Percentiles rank a stretch among this genome's conserved stretches.
Evolutionary conservation across 192 early-diverging fungal genomes (phyloP).

Genomic region (Coemansia sp.): DNA sequence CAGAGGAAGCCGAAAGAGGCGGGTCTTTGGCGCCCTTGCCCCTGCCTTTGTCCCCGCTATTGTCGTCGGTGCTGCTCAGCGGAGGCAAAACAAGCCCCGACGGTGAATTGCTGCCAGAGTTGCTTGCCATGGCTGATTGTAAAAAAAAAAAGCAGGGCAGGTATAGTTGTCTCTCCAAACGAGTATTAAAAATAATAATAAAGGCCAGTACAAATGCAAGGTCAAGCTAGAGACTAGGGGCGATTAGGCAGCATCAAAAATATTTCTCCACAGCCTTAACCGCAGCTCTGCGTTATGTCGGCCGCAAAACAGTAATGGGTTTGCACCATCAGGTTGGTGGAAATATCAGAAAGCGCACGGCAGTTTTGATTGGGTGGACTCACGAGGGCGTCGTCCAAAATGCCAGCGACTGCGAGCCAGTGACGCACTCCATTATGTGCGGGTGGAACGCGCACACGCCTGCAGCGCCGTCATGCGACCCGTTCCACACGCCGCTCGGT

Average conservation of each 20-base stretch:
- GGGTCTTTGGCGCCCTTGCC: conserved; percentile 11
- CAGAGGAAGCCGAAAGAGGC: background rate
- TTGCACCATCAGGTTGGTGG: too few relatives aligned
- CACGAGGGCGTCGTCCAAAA: conserved; percentile 39
- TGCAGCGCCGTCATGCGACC: conserved; percentile 26
- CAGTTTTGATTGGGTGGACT: too few relatives aligned
- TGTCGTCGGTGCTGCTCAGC: background rate
- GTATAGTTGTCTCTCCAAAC: too few relatives aligned
- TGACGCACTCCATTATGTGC: conserved; percentile 28
- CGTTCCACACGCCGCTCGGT: conserved; percentile 24
- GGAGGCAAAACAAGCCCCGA: background rate
- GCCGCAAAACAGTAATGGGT: too few relatives aligned
- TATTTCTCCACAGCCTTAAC: too few relatives aligned
- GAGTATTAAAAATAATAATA: too few relatives aligned
- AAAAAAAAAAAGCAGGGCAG: background rate
- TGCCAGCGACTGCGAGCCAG: conserved; percentile 26
- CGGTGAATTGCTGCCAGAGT: background rate
- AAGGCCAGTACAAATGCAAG: too few relatives aligned
- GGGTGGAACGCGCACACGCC: conserved; percentile 43
- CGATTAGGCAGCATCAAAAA: too few relatives aligned
- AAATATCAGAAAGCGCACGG: too few relatives aligned
- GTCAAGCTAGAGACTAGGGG: too few relatives aligned
- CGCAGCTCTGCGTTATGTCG: too few relatives aligned
- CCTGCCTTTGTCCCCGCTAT: conserved; percentile 8
- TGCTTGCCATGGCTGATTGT: background rate